These are phyloP conservation scores for Ganoderma leucocontextum DNA, from an alignment of 1,284 basidiomycete genomes.

Conservation along the genomic window DNA sequence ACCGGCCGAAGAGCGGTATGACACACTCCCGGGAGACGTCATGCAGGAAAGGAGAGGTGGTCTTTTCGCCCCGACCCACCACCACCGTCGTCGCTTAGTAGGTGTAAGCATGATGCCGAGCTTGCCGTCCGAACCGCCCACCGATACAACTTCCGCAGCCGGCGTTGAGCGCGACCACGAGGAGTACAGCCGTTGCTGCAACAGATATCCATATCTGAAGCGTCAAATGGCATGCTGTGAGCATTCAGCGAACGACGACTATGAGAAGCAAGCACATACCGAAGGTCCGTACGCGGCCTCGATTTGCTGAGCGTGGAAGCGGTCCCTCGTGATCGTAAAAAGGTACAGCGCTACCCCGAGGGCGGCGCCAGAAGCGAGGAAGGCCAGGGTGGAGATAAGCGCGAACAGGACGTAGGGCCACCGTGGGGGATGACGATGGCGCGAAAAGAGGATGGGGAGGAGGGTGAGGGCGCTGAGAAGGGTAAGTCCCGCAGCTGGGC, in stretches of 20 bases:
- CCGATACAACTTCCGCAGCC: constrained; percentile 42
- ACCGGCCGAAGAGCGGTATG: background rate
- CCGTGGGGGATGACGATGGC: constrained; percentile 30
- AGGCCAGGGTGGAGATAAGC: constrained; percentile 37
- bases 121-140: constrained; percentile 38
- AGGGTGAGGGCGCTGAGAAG: constrained; percentile 35
- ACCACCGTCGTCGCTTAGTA: constrained; percentile 23
- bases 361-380: constrained; percentile 36
- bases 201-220: constrained; percentile 44
- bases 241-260: background rate
- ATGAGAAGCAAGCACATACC: constrained; percentile 31
- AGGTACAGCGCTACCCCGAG: constrained; percentile 39
- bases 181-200: constrained; percentile 36
- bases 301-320: constrained; percentile 36
- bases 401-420: constrained; percentile 38
- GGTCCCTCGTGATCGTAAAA: constrained; percentile 35
- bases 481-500: constrained; percentile 38
- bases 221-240: background rate
- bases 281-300: constrained; percentile 39
- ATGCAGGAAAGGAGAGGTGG: background rate
- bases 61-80: background rate
- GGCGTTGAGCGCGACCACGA: constrained; percentile 38
- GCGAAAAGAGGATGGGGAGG: constrained; percentile 37
- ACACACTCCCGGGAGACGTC: background rate
- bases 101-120: constrained; percentile 29